phyloP scores from a whole-genome alignment of 352 stramenopile genomes.

The Phytophthora parvispora region DNA sequence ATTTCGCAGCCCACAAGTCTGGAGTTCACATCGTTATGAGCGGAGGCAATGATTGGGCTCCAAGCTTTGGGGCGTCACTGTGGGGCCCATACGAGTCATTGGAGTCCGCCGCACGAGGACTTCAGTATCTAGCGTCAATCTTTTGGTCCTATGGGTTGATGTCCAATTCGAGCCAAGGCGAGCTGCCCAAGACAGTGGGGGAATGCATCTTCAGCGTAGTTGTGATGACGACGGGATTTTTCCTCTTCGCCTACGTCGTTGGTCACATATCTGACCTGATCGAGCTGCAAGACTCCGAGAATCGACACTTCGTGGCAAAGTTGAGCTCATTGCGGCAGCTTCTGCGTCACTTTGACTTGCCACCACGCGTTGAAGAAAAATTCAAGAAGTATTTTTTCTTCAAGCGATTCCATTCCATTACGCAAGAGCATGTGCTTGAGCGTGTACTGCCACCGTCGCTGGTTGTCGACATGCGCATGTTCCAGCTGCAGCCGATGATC shows the following conservation, averaged over 20 bases:
- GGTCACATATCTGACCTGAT: slow-evolving; percentile 72
- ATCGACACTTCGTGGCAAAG: slow-evolving; percentile 67
- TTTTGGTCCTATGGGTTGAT: slow-evolving; percentile 73
- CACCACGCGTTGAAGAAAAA: slow-evolving; percentile 51
- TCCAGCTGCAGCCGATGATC: slow-evolving; percentile 74
- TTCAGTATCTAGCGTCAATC: slow-evolving; percentile 59
- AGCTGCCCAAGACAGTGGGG: slow-evolving; percentile 53
- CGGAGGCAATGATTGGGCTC: slow-evolving; percentile 13
- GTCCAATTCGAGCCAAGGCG: slow-evolving; percentile 63
- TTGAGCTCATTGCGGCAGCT: slow-evolving; percentile 64
- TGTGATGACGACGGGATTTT: slow-evolving; percentile 71
- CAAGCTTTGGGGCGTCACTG: slow-evolving; percentile 39
- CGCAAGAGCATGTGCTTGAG: slow-evolving; percentile 68
- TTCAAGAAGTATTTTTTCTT: slow-evolving; percentile 80
- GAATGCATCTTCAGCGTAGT: slow-evolving; percentile 69
- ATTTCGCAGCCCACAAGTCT: slow-evolving; percentile 62
- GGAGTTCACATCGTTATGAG: slow-evolving; percentile 41
- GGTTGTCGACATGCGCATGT: slow-evolving; percentile 71
- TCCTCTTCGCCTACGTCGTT: slow-evolving; percentile 70
- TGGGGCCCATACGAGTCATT: slow-evolving; percentile 42
- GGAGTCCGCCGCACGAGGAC: slow-evolving; percentile 20
- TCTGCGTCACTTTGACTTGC: slow-evolving; percentile 61
- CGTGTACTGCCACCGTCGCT: slow-evolving; percentile 64
- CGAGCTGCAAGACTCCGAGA: slow-evolving; percentile 66
- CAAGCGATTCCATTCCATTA: slow-evolving; percentile 76